Evolutionary conservation across 164 flowering plant genomes (phyloP).

Genomic region (Aristolochia fimbriata): DNA sequence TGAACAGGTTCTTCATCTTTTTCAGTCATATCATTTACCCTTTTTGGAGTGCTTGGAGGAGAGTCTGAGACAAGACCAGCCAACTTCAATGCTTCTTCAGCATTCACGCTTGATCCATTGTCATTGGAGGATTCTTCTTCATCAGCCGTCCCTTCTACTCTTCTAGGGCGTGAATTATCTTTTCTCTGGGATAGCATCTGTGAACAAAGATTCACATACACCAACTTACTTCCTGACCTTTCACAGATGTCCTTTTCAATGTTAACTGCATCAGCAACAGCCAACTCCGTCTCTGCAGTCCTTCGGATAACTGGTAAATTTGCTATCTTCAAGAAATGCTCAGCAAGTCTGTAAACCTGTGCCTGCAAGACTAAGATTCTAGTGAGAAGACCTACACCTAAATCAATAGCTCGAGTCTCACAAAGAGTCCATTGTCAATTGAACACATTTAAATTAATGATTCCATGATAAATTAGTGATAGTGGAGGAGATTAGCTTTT

Average conservation of each 20-base stretch:
- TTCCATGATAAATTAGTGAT: too few species aligned
- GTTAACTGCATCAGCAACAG: slow-evolving; percentile 90
- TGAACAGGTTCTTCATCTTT: slow-evolving; percentile 12
- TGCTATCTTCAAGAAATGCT: slow-evolving; percentile 61
- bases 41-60: slow-evolving; percentile 65
- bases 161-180: slow-evolving; percentile 15
- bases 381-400: too few species aligned
- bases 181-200: slow-evolving; percentile 51
- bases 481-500: too few species aligned
- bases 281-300: slow-evolving; percentile 83
- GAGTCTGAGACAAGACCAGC: slow-evolving; percentile 87
- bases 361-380: slow-evolving; percentile 31
- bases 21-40: slow-evolving; percentile 12
- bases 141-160: slow-evolving; percentile 22
- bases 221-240: slow-evolving; percentile 75
- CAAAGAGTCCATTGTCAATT: too few species aligned
- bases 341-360: slow-evolving; percentile 81
- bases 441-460: too few species aligned
- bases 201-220: slow-evolving; percentile 78
- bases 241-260: slow-evolving; percentile 72
- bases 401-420: neutral
- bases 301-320: slow-evolving; percentile 49
- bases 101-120: slow-evolving; percentile 9
- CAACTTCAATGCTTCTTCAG: slow-evolving; percentile 54
- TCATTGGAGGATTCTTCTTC: slow-evolving; percentile 21